phyloP scores from a whole-genome alignment of 2,329 filamentous ascomycete genomes.

The Pseudopyricularia cyperi region DNA sequence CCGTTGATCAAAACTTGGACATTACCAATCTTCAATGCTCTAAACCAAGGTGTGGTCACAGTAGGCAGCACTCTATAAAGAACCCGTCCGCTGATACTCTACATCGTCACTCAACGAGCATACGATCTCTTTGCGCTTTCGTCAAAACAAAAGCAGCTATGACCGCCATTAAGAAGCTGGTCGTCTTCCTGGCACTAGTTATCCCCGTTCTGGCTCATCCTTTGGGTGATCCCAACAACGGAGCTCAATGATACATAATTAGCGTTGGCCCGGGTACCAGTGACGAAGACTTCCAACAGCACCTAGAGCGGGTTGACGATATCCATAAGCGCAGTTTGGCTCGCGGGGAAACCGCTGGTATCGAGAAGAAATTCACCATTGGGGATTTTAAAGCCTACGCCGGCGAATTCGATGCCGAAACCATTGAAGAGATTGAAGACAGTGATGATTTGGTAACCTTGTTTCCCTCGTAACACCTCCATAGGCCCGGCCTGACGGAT shows the following conservation, averaged over 20 bases:
- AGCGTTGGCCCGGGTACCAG: conserved; percentile 12
- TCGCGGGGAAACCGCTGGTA: conserved; percentile 18
- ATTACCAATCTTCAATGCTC: too few relatives aligned
- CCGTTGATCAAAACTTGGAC: too few relatives aligned
- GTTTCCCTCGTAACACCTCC: not conserved
- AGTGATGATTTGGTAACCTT: conserved; percentile 11
- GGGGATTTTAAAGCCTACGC: conserved; percentile 16
- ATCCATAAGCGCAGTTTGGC: conserved; percentile 21
- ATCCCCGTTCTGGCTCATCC: conserved; percentile 1
- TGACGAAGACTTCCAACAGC: conserved; percentile 17
- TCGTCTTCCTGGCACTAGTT: conserved; percentile 2
- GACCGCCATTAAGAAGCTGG: conserved; percentile 1
- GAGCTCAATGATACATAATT: conserved; percentile 3
- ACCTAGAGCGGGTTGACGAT: conserved; percentile 20
- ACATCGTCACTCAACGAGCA: too few relatives aligned
- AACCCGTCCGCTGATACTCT: too few relatives aligned
- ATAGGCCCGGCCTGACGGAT: too few relatives aligned
- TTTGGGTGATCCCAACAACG: not conserved
- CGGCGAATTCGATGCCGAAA: conserved; percentile 9
- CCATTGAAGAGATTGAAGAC: conserved; percentile 11
- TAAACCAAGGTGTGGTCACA: too few relatives aligned
- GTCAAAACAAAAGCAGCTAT: not conserved
- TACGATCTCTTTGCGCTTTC: too few relatives aligned
- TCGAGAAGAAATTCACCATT: conserved; percentile 22
- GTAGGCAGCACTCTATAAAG: too few relatives aligned